phyloP scores from a whole-genome alignment of 768 basidiomycete genomes.

The Rhizopogon sp. region DNA sequence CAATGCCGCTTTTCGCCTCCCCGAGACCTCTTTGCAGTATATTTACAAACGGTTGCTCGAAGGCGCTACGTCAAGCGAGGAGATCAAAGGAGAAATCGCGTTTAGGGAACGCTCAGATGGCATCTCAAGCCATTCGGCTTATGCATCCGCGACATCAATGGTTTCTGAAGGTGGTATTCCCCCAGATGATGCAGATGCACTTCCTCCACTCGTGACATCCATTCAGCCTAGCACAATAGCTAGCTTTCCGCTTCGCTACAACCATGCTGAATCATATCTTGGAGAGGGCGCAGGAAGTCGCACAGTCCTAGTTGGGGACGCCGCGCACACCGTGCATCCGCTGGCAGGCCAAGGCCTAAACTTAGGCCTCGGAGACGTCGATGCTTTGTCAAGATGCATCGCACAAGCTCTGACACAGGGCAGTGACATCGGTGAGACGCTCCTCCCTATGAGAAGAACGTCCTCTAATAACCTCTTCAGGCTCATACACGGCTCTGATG shows the following conservation, averaged over 20 bases:
- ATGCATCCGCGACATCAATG: slow-evolving; percentile 41
- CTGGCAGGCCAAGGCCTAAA: slow-evolving; percentile 96
- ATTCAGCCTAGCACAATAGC: slow-evolving; percentile 74
- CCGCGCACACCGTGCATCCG: slow-evolving; percentile 92
- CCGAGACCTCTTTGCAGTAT: slow-evolving; percentile 66
- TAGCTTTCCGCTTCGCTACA: slow-evolving; percentile 85
- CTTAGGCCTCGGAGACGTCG: slow-evolving; percentile 85
- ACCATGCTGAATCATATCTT: slow-evolving; percentile 82
- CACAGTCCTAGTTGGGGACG: slow-evolving; percentile 91
- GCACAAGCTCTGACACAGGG: slow-evolving; percentile 53
- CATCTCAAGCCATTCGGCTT: slow-evolving; percentile 59
- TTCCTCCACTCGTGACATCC: slow-evolving; percentile 72
- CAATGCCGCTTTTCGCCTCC: slow-evolving; percentile 87
- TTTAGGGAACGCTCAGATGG: slow-evolving; percentile 73
- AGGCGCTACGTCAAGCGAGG: slow-evolving; percentile 40
- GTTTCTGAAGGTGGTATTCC: slow-evolving; percentile 44
- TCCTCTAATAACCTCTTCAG: slow-evolving; percentile 29
- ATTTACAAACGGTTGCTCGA: slow-evolving; percentile 60
- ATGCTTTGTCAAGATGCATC: slow-evolving; percentile 65
- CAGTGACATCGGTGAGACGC: slow-evolving; percentile 72
- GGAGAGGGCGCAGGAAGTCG: slow-evolving; percentile 63
- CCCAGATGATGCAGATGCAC: slow-evolving; percentile 49
- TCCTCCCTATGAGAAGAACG: neutral
- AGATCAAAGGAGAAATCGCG: slow-evolving; percentile 56
- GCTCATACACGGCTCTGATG: slow-evolving; percentile 67